Evolutionary conservation across 306 rosid genomes (phyloP).

Genomic region (Adenanthera pavonina): DNA sequence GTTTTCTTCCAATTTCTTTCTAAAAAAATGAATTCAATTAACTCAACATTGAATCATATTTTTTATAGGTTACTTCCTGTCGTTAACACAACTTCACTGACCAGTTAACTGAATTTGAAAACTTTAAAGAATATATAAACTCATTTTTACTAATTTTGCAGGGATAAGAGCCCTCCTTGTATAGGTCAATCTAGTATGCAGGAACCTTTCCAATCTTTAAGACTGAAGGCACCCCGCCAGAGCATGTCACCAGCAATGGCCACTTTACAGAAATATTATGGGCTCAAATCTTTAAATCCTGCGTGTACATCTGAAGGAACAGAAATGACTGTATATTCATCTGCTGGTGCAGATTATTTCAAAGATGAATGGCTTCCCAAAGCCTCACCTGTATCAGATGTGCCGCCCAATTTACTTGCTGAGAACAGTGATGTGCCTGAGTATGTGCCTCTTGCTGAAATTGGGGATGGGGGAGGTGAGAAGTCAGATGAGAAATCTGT

Average conservation of each 20-base stretch:
- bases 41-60: not conserved
- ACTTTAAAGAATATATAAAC: constrained; percentile 1
- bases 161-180: constrained; percentile 48
- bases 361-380: constrained; percentile 55
- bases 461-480: constrained; percentile 58
- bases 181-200: constrained; percentile 52
- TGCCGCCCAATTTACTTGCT: constrained; percentile 50
- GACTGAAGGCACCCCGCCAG: constrained; percentile 57
- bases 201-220: constrained; percentile 53
- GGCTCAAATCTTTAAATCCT: constrained; percentile 51
- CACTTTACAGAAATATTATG: constrained; percentile 72
- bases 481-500: constrained; percentile 77
- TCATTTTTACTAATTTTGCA: constrained; percentile 43
- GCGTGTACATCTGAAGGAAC: constrained; percentile 48
- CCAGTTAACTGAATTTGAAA: constrained; percentile 2
- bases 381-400: constrained; percentile 49
- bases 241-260: constrained; percentile 67
- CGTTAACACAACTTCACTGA: not conserved
- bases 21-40: not conserved
- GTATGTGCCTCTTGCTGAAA: constrained; percentile 45
- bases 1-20: not conserved
- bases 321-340: constrained; percentile 66
- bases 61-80: not conserved
- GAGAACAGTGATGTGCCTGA: constrained; percentile 52
- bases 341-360: constrained; percentile 49